Percentiles rank a stretch among this genome's conserved stretches.
These are phyloP conservation scores for Fusarium proliferatum DNA, from an alignment of 2,329 filamentous ascomycete species.

Conservation along the genomic window DNA sequence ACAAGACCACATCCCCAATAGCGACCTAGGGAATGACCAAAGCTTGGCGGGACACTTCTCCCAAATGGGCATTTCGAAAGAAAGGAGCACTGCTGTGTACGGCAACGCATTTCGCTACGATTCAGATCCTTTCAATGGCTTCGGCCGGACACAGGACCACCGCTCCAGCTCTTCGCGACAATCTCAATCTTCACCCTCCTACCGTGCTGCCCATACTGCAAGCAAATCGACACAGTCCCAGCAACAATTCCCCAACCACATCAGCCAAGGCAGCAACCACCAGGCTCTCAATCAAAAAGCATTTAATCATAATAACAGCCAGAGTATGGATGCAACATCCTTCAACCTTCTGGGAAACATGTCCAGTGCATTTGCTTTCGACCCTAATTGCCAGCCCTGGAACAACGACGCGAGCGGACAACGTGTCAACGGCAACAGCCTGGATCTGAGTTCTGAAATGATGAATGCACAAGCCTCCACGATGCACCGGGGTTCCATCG, in stretches of 20 bases:
- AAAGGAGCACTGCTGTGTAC: constrained; percentile 39
- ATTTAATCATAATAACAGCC: constrained; percentile 47
- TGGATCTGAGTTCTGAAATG: constrained; percentile 46
- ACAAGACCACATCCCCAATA: constrained; percentile 60
- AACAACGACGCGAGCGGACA: constrained; percentile 46
- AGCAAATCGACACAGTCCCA: constrained; percentile 61
- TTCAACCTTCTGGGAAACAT: constrained; percentile 44
- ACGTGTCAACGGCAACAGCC: constrained; percentile 40
- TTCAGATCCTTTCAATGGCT: constrained; percentile 31
- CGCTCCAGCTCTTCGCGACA: constrained; percentile 68
- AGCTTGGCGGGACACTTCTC: constrained; percentile 52
- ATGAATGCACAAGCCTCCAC: constrained; percentile 42
- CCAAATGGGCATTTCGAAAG: constrained; percentile 37
- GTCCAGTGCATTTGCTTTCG: constrained; percentile 55
- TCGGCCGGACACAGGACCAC: constrained; percentile 60
- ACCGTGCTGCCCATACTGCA: constrained; percentile 51
- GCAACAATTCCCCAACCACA: constrained; percentile 54
- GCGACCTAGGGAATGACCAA: constrained; percentile 57
- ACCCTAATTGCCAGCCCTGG: constrained; percentile 62
- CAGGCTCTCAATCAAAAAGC: constrained; percentile 47
- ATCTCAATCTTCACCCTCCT: constrained; percentile 49
- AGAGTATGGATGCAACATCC: constrained; percentile 45
- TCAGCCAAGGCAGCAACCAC: constrained; percentile 55
- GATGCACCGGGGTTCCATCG: constrained; percentile 53
- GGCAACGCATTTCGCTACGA: constrained; percentile 43